Percentiles rank a stretch among this genome's conserved stretches.
phyloP scores from a whole-genome alignment of 176 grass and related monocot species.

The Pontederia crassipes region DNA sequence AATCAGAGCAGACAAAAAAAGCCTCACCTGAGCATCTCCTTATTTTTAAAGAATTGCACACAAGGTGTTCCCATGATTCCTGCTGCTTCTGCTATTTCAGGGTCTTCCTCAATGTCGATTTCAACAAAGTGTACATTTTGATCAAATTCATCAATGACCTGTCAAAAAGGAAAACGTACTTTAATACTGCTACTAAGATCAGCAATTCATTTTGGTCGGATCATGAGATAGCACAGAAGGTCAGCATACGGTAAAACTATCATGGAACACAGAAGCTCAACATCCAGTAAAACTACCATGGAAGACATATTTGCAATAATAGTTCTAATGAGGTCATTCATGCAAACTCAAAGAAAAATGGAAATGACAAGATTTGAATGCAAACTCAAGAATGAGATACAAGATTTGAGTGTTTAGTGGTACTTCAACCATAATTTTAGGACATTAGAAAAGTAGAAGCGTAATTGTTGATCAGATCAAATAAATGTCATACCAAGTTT shows the following conservation, averaged over 20 bases:
- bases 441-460: no score
- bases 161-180: conserved; percentile 13
- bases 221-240: no score
- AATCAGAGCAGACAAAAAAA: not conserved
- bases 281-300: no score
- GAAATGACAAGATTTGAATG: no score
- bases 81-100: conserved; percentile 95
- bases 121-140: conserved; percentile 77
- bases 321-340: no score
- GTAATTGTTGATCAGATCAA: no score
- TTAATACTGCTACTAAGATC: conserved; percentile 16
- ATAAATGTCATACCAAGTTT: not conserved
- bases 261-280: not conserved
- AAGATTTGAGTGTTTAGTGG: no score
- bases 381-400: no score
- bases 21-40: conserved; percentile 96
- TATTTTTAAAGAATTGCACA: conserved; percentile 98
- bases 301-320: not conserved
- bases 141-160: conserved; percentile 87
- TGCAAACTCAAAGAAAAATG: no score
- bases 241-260: no score
- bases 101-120: conserved; percentile 99
- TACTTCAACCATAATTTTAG: no score
- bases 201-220: not conserved
- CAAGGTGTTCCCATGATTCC: conserved; percentile 99